Evolutionary conservation across 176 grass and related monocot species (phyloP).

Genomic region (Melocanna baccifera): DNA sequence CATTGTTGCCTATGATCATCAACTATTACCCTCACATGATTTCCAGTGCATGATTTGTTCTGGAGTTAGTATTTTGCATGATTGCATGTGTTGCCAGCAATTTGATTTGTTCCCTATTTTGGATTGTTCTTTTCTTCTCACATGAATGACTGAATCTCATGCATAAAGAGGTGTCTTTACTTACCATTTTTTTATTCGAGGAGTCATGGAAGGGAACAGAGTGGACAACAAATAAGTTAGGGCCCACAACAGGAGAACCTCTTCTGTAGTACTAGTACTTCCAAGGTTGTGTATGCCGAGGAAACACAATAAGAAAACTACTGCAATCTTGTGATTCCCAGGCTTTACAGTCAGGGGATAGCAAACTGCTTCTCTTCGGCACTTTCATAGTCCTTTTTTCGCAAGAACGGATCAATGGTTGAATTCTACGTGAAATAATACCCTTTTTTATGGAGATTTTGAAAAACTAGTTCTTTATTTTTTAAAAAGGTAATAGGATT

Average conservation of each 20-base stretch:
- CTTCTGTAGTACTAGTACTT: not conserved
- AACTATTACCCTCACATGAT: slow-evolving; percentile 18
- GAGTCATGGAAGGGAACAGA: slow-evolving; percentile 5
- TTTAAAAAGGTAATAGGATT: not conserved
- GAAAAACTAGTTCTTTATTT: not conserved
- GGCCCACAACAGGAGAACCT: not conserved
- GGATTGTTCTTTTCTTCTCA: slow-evolving; percentile 14
- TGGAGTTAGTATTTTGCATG: slow-evolving; percentile 19
- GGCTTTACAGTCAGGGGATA: not conserved
- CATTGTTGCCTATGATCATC: not conserved
- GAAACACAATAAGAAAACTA: slow-evolving; percentile 14
- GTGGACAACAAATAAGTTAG: not conserved
- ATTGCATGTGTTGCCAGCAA: slow-evolving; percentile 22
- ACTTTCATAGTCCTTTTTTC: not conserved
- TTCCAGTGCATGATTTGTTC: slow-evolving; percentile 5
- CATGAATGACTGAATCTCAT: slow-evolving; percentile 10
- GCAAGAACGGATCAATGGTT: not conserved
- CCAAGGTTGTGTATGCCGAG: not conserved
- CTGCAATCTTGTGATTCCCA: not conserved
- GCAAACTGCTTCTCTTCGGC: not conserved
- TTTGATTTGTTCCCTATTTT: slow-evolving; percentile 29
- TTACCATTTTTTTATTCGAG: not conserved
- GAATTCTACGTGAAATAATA: not conserved
- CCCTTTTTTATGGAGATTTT: not conserved
- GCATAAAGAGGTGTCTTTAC: slow-evolving; percentile 1